phyloP scores from a whole-genome alignment of 306 rosid genomes.

The Psophocarpus tetragonolobus region DNA sequence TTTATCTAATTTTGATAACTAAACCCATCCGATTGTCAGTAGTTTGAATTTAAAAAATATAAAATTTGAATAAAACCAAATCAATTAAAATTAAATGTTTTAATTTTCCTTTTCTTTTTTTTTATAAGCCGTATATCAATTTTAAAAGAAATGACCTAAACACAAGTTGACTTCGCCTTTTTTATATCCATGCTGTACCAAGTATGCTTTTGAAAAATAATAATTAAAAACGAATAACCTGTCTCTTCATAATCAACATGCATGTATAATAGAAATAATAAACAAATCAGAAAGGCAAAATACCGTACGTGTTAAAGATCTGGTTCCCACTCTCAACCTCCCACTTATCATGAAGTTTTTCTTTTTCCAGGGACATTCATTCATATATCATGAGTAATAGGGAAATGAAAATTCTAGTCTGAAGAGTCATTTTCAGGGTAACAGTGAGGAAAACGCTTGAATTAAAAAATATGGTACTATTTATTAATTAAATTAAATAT shows the following conservation, averaged over 20 bases:
- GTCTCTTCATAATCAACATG: conserved; percentile 11
- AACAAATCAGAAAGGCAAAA: not conserved
- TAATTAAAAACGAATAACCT: conserved; percentile 1
- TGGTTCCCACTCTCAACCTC: not conserved
- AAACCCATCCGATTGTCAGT: no score
- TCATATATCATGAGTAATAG: not conserved
- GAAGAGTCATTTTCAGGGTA: not conserved
- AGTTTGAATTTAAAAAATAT: no score
- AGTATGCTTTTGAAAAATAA: not conserved
- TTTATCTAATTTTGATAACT: no score
- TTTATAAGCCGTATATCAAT: no score
- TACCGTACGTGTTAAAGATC: not conserved
- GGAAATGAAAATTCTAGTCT: not conserved
- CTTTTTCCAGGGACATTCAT: not conserved
- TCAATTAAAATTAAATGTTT: no score
- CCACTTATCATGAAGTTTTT: not conserved
- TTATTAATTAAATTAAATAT: not conserved
- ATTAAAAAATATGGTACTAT: not conserved
- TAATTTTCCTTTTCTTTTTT: no score
- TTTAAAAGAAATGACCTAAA: no score
- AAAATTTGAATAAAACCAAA: no score
- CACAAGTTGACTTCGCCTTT: conserved; percentile 21
- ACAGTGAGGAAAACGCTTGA: not conserved
- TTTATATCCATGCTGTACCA: not conserved
- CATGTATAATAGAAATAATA: not conserved